phyloP scores from a whole-genome alignment of 441 rosid genomes.

The Raphanus hybrid region DNA sequence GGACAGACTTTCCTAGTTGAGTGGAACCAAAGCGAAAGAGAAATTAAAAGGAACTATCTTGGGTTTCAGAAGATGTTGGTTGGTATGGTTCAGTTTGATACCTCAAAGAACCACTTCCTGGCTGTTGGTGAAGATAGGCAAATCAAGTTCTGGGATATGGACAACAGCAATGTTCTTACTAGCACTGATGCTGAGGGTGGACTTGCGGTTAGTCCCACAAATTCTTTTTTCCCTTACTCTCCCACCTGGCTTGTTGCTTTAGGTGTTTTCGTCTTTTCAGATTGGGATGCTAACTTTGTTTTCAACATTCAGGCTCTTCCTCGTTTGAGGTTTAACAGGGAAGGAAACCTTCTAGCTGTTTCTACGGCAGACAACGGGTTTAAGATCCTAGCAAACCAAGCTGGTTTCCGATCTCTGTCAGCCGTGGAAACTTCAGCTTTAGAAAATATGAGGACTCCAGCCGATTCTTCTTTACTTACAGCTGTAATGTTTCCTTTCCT shows the following conservation, averaged over 20 bases:
- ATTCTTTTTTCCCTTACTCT: neutral
- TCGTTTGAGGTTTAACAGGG: slow-evolving; percentile 80
- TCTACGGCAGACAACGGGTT: slow-evolving; percentile 83
- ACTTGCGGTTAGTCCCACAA: slow-evolving; percentile 64
- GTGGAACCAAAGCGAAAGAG: slow-evolving; percentile 95
- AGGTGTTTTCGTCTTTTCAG: slow-evolving; percentile 15
- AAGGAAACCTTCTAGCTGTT: slow-evolving; percentile 88
- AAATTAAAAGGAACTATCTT: slow-evolving; percentile 68
- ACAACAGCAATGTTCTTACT: slow-evolving; percentile 54
- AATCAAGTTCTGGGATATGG: slow-evolving; percentile 95
- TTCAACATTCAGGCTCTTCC: slow-evolving; percentile 65
- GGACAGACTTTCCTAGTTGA: slow-evolving; percentile 85
- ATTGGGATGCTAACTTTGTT: slow-evolving; percentile 32
- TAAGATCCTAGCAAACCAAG: slow-evolving; percentile 80
- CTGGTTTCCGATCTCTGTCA: slow-evolving; percentile 69
- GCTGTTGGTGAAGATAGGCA: slow-evolving; percentile 91
- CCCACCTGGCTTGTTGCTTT: neutral
- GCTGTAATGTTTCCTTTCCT: slow-evolving; percentile 43
- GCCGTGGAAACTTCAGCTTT: slow-evolving; percentile 57
- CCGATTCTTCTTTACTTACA: slow-evolving; percentile 62
- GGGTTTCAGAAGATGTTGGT: slow-evolving; percentile 71
- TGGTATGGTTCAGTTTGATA: slow-evolving; percentile 79
- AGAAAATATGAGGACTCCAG: slow-evolving; percentile 68
- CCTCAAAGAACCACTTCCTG: slow-evolving; percentile 83
- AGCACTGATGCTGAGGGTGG: slow-evolving; percentile 90